Evolutionary conservation across 306 rosid species (phyloP), one percentile per base, ranked within the genome.

Genomic region (Sphenostylis stenocarpa): DNA sequence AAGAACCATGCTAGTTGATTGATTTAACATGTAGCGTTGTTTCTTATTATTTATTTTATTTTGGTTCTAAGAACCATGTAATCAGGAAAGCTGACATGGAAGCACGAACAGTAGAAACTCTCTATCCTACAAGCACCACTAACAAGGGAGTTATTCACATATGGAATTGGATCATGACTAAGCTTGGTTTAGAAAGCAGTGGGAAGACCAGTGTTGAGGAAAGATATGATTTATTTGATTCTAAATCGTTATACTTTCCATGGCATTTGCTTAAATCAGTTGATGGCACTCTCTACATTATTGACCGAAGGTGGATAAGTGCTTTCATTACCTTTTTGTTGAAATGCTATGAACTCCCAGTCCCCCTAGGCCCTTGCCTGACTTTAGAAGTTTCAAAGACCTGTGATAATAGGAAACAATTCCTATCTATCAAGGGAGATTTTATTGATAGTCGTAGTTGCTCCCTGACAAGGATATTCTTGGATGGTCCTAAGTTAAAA

Each of bases 71-170:
- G 98, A 95, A 95, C 86, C 96, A 88, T 89, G 97, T 93, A 62
- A 88, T 95, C 67, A 86, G 98, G 89, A 95, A 85, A 85, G 98
- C 92, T 79, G 91, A 92, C 84, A 77, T 95, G 89, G 81, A 66
- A 70, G 77, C 82, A 70, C 90, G 97, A 57, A 51, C 74, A 44
- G 73, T 95, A 69, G 93, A 90, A 76, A 95, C 98, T 75, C 66
- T 94, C 72, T 83, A 77, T 83, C 98, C 98, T 16, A 58, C 77
- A 48, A 83, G 72, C 26, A 28, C 73, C 61, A 23, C 86, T 56
- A 67, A 31, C 41, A 90, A 81, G 79, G 88, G 81, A 85, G 75
- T 73, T 82, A 57, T 53, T 57, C 48, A 6, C 33, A 49, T 90
- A 61, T 95, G 93, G 96, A 81, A 79, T 71, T 88, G 93, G 95